Base-by-base conservation (phyloP, 1,284 basidiomycete species). In the Malassezia psittaci region DNA sequence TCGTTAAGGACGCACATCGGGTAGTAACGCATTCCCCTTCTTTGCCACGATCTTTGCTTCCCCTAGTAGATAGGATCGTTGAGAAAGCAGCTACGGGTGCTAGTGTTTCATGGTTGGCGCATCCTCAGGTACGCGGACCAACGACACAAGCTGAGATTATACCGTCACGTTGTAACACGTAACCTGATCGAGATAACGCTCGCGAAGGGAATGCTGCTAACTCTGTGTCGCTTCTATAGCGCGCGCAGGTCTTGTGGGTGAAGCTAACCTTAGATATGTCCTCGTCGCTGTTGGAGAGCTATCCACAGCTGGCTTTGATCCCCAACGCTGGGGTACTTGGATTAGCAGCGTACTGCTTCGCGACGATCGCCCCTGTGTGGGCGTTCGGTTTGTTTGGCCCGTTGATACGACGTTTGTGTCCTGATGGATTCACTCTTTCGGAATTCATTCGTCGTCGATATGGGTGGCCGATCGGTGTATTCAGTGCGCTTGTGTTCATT, bases 181-280 rank as follows among this genome's bases (percentile, higher is more conserved):
- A 54, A 61, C 69, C 72, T 73, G 72, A 74, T 64, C 72, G 66
- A 72, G 72, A 64, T 72, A 67, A 69, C 68, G 72, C 72, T 72
- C 66, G 72, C 72, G 72, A 70, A 73, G 72, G 68, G 72, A 74
- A 69, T 72, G 61, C 67, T 72, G 65, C 57, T 52, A 59, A 60
- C 24, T n/a, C 40, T 40, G 54, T 45, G 42, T 51, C 43, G 45
- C 45, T 48, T 51, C 41, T 16, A n/a, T 18, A 39, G n/a, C 3
- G 36, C 44, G 24, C 48, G 29, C 10, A 6, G 37, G 48, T 42
- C 12, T 42, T 11, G 40, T 42, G 40, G 10, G 40, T 42, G 16
- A 24, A 16, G 42, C 48, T 59, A 52, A 52, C 53, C 45, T 21
- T 54, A 73, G 70, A 72, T 65, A 73, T 73, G 70, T 70, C 68